These are phyloP conservation scores for Rhizoctonia solani DNA, from an alignment of 1,284 basidiomycete species.

Conservation along the genomic window DNA sequence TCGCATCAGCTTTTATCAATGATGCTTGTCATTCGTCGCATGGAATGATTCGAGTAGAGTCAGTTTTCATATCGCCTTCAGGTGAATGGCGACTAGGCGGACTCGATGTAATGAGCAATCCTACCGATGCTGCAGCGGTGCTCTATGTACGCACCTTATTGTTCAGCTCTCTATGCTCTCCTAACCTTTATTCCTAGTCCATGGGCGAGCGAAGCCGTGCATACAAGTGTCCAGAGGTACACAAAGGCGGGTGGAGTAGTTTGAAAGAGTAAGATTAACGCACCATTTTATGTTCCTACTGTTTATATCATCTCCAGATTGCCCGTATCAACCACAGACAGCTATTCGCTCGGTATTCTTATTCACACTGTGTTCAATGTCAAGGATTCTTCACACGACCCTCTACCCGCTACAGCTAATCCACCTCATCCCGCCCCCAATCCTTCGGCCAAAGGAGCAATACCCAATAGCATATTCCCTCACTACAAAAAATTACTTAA, in stretches of 20 bases:
- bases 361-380: conserved; percentile 88
- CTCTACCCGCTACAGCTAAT: conserved; percentile 67
- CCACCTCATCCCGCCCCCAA: conserved; percentile 75
- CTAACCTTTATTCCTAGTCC: conserved; percentile 55
- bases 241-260: conserved; percentile 81
- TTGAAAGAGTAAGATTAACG: conserved; percentile 71
- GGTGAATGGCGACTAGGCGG: conserved; percentile 97
- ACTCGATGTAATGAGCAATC: conserved; percentile 86
- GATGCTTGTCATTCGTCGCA: conserved; percentile 85
- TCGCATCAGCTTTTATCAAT: conserved; percentile 90
- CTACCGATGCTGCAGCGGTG: conserved; percentile 73
- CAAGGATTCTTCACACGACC: conserved; percentile 49
- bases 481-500: conserved; percentile 87
- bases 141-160: conserved; percentile 67
- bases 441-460: conserved; percentile 72
- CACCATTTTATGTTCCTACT: not conserved
- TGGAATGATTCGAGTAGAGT: conserved; percentile 77
- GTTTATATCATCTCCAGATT: conserved; percentile 52
- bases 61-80: conserved; percentile 86
- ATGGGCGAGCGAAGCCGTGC: conserved; percentile 69
- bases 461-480: conserved; percentile 78
- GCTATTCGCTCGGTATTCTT: conserved; percentile 84
- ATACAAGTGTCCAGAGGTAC: conserved; percentile 81
- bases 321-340: conserved; percentile 74
- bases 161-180: conserved; percentile 36